Conservation (phyloP, 2,329 filamentous ascomycete species). For the Ambrosiella cleistominuta region DNA sequence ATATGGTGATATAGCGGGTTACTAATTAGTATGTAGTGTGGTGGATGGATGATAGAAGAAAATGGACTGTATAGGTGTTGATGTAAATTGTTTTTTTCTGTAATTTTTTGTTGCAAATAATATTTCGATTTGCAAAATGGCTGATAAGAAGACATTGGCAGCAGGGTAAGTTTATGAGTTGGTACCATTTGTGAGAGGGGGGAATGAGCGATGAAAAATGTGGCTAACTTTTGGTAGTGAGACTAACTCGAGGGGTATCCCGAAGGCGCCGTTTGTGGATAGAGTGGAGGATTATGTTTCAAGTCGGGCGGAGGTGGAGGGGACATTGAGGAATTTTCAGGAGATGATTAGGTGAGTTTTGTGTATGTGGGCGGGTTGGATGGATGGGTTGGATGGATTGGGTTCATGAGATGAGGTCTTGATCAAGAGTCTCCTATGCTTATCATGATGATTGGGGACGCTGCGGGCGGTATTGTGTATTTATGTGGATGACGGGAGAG, state of each 20-base stretch:
- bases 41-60: no score
- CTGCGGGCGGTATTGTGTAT: slow-evolving; percentile 12
- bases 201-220: background rate
- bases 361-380: background rate
- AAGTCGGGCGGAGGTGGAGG: slow-evolving; percentile 60
- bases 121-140: slow-evolving; percentile 4
- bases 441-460: slow-evolving; percentile 61
- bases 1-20: no score
- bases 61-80: no score
- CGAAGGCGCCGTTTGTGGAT: slow-evolving; percentile 70
- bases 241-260: slow-evolving; percentile 70
- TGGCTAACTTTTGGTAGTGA: slow-evolving; percentile 20
- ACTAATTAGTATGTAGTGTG: no score
- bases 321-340: slow-evolving; percentile 66
- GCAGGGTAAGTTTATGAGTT: slow-evolving; percentile 8
- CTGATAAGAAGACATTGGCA: slow-evolving; percentile 8
- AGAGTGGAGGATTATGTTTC: slow-evolving; percentile 77
- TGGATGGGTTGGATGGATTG: background rate
- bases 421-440: no score
- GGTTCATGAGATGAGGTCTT: no score
- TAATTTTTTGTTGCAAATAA: background rate
- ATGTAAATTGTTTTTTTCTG: no score
- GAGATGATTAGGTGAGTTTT: slow-evolving; percentile 74
- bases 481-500: background rate
- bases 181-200: background rate